Conservation (phyloP, 495 filamentous ascomycete genomes). For the Chlorociboria aeruginascens region DNA sequence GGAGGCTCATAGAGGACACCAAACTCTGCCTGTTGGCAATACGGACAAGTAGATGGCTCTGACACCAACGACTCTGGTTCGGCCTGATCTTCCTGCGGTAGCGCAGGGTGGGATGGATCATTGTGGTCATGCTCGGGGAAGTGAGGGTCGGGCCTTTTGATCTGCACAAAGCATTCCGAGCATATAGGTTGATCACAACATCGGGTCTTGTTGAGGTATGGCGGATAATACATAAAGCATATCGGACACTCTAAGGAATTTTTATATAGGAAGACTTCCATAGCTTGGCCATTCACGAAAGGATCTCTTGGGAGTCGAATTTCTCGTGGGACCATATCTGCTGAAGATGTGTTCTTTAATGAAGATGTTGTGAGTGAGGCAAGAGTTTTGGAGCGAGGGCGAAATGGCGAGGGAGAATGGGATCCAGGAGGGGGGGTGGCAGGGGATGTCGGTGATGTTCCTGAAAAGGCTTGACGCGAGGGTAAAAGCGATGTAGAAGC, state of each 20-base stretch:
- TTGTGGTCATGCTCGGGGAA: slow-evolving; percentile 71
- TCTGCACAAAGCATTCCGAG: slow-evolving; percentile 98
- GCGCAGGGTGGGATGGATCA: slow-evolving; percentile 34
- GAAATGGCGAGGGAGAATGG: slow-evolving; percentile 13
- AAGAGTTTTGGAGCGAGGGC: slow-evolving; percentile 52
- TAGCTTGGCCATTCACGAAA: slow-evolving; percentile 79
- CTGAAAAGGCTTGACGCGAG: slow-evolving; percentile 14
- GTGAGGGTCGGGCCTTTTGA: slow-evolving; percentile 93
- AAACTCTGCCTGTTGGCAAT: slow-evolving; percentile 90
- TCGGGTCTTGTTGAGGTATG: slow-evolving; percentile 87
- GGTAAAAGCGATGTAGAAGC: slow-evolving; percentile 13
- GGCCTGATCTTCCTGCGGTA: slow-evolving; percentile 31
- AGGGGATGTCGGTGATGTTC: slow-evolving; percentile 8
- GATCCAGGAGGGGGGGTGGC: slow-evolving; percentile 3
- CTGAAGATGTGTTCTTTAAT: slow-evolving; percentile 52
- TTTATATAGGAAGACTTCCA: slow-evolving; percentile 91
- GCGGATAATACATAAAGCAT: slow-evolving; percentile 91
- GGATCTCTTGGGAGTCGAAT: slow-evolving; percentile 71
- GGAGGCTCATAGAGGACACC: slow-evolving; percentile 86
- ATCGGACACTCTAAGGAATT: slow-evolving; percentile 86
- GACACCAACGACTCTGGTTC: slow-evolving; percentile 66
- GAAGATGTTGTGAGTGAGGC: slow-evolving; percentile 58
- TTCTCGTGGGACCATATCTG: slow-evolving; percentile 64
- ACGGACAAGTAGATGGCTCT: slow-evolving; percentile 87
- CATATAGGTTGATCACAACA: slow-evolving; percentile 97